A percentile compares a stretch with the other conserved stretches of the same genome.
These are phyloP conservation scores for Kregervanrija fluxuum DNA, from an alignment of 805 yeast species.

Conservation along the genomic window DNA sequence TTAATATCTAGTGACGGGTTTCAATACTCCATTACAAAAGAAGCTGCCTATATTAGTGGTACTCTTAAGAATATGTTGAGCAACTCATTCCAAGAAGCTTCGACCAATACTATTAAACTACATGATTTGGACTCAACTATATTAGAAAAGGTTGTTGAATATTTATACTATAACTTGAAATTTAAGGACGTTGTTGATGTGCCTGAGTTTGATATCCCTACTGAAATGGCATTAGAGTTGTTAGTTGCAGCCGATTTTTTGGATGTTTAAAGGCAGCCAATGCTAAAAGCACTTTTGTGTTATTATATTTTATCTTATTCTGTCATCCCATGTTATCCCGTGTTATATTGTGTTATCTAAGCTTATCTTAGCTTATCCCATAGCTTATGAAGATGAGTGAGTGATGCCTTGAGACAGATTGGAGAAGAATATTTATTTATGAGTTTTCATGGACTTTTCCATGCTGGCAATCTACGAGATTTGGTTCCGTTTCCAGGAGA, in stretches of 20 bases:
- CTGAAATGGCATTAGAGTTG: conserved; percentile 87
- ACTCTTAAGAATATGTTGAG: conserved; percentile 52
- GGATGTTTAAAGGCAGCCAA: conserved; percentile 40
- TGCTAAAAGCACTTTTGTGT: no score
- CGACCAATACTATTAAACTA: conserved; percentile 44
- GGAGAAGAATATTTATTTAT: no score
- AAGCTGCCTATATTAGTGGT: conserved; percentile 71
- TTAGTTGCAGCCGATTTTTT: conserved; percentile 89
- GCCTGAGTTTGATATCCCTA: conserved; percentile 87
- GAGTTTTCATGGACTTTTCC: no score
- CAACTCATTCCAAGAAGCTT: conserved; percentile 52
- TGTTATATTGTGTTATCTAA: no score
- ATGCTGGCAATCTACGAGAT: no score
- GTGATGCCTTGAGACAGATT: no score
- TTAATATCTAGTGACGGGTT: conserved; percentile 69
- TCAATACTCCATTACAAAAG: conserved; percentile 53
- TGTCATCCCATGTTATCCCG: no score
- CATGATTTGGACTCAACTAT: conserved; percentile 65
- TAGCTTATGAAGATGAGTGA: no score
- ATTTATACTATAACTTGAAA: conserved; percentile 66
- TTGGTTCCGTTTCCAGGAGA: no score
- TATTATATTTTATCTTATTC: no score
- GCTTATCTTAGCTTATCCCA: no score
- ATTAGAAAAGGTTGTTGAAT: conserved; percentile 76
- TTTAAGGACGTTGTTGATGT: conserved; percentile 58